Evolutionary conservation across 2,329 filamentous ascomycete species (phyloP).

Genomic region (Graphilbum fragrans): DNA sequence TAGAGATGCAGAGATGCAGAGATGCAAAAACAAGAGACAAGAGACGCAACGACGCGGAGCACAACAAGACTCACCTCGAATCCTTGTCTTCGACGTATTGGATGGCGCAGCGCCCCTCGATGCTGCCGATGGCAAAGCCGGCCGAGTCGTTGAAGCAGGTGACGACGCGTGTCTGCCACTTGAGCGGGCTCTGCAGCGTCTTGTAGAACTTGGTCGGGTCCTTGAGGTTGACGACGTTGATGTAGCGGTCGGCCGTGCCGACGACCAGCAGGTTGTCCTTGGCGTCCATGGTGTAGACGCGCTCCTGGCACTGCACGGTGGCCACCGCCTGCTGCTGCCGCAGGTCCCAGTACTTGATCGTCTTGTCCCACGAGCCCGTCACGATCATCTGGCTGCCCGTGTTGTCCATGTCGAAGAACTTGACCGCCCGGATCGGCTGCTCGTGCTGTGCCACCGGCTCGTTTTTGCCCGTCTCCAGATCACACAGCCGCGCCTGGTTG

Average conservation of each 20-base stretch:
- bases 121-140: slow-evolving; percentile 90
- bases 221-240: slow-evolving; percentile 86
- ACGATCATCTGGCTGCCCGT: slow-evolving; percentile 64
- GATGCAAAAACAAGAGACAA: not conserved
- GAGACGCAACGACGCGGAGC: not conserved
- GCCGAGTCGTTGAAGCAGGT: slow-evolving; percentile 88
- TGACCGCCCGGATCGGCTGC: slow-evolving; percentile 64
- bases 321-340: slow-evolving; percentile 53
- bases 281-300: slow-evolving; percentile 86
- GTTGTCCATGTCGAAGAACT: slow-evolving; percentile 62
- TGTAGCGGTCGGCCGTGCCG: slow-evolving; percentile 88
- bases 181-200: slow-evolving; percentile 86
- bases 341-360: slow-evolving; percentile 80
- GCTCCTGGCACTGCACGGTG: slow-evolving; percentile 56
- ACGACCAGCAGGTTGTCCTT: slow-evolving; percentile 80
- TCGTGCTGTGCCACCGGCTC: slow-evolving; percentile 76
- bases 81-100: slow-evolving; percentile 98
- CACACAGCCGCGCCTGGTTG: slow-evolving; percentile 80
- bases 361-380: slow-evolving; percentile 89
- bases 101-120: slow-evolving; percentile 94
- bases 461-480: slow-evolving; percentile 56
- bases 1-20: not conserved
- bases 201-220: slow-evolving; percentile 91
- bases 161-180: slow-evolving; percentile 94
- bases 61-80: slow-evolving; percentile 38